These are phyloP conservation scores for Parastagonospora nodorum DNA, from an alignment of 2,329 filamentous ascomycete species.

Conservation along the genomic window DNA sequence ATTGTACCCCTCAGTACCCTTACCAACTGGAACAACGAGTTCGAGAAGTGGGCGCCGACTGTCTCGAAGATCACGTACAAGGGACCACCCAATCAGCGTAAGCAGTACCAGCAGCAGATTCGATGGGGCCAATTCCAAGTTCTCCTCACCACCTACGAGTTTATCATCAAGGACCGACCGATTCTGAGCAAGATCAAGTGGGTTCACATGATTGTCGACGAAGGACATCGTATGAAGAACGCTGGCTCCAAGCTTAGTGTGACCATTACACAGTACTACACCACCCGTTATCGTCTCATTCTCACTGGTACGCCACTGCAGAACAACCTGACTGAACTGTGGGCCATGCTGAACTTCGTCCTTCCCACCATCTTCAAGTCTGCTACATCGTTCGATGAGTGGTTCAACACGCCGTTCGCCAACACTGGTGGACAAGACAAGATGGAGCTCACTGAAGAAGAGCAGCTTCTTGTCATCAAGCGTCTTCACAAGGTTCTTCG, in stretches of 20 bases:
- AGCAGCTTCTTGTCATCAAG: conserved; percentile 96
- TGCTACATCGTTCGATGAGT: conserved; percentile 97
- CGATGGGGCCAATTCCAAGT: conserved; percentile 96
- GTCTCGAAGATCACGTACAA: conserved; percentile 93
- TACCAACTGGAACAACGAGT: conserved; percentile 98
- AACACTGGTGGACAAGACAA: conserved; percentile 98
- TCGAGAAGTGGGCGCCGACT: conserved; percentile 96
- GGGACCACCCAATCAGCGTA: conserved; percentile 85
- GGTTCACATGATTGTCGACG: conserved; percentile 99
- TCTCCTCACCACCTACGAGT: conserved; percentile 95
- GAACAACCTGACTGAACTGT: conserved; percentile 94
- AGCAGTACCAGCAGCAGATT: conserved; percentile 90
- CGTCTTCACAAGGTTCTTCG: conserved; percentile 97
- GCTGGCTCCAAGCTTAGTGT: conserved; percentile 92
- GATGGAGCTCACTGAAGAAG: conserved; percentile 99
- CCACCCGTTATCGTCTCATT: conserved; percentile 92
- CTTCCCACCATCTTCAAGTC: conserved; percentile 99
- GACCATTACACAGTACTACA: conserved; percentile 94
- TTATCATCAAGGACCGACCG: conserved; percentile 98
- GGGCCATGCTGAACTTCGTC: conserved; percentile 98
- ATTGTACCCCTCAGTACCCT: conserved; percentile 96
- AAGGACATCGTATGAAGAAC: conserved; percentile 99
- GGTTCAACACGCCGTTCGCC: conserved; percentile 99
- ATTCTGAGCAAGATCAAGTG: conserved; percentile 98
- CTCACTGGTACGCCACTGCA: conserved; percentile 96